These are phyloP conservation scores for Zopfia rhizophila DNA, from an alignment of 2,329 filamentous ascomycete genomes.

Conservation along the genomic window DNA sequence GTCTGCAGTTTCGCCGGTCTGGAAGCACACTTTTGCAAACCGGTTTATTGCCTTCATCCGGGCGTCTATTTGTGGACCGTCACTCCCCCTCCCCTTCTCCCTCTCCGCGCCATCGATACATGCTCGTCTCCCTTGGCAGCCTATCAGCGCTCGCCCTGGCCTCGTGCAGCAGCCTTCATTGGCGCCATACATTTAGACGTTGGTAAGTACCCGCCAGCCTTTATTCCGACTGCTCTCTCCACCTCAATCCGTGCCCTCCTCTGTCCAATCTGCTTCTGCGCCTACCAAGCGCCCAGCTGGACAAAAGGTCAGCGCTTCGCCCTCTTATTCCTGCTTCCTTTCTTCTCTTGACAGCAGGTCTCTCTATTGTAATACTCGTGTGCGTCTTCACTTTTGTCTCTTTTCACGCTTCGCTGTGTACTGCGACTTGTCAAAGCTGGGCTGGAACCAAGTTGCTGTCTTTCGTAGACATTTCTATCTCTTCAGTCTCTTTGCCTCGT, in stretches of 20 bases:
- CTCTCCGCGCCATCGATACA: slow-evolving; percentile 40
- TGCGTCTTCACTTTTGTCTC: slow-evolving; percentile 44
- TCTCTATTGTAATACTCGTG: slow-evolving; percentile 53
- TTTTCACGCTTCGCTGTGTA: slow-evolving; percentile 28
- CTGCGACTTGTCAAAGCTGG: slow-evolving; percentile 51
- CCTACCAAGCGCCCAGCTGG: slow-evolving; percentile 50
- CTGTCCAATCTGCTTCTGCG: slow-evolving; percentile 34
- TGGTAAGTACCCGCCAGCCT: slow-evolving; percentile 53
- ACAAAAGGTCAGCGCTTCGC: slow-evolving; percentile 54
- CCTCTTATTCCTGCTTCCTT: slow-evolving; percentile 36
- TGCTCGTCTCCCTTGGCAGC: slow-evolving; percentile 40
- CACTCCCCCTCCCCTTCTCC: slow-evolving; percentile 33
- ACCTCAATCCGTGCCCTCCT: slow-evolving; percentile 9
- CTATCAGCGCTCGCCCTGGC: slow-evolving; percentile 46
- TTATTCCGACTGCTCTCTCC: slow-evolving; percentile 41
- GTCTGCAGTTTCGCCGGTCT: slow-evolving; percentile 41
- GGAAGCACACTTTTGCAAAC: slow-evolving; percentile 42
- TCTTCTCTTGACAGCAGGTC: slow-evolving; percentile 53
- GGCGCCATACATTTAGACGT: slow-evolving; percentile 51
- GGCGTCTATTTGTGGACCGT: slow-evolving; percentile 54
- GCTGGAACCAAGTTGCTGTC: slow-evolving; percentile 49
- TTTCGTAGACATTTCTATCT: slow-evolving; percentile 40
- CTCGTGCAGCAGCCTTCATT: slow-evolving; percentile 44
- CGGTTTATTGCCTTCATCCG: slow-evolving; percentile 48
- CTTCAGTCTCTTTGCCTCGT: slow-evolving; percentile 19